These are phyloP conservation scores for Umbelopsis isabellina DNA, from an alignment of 192 early-diverging fungal species.

Conservation along the genomic window DNA sequence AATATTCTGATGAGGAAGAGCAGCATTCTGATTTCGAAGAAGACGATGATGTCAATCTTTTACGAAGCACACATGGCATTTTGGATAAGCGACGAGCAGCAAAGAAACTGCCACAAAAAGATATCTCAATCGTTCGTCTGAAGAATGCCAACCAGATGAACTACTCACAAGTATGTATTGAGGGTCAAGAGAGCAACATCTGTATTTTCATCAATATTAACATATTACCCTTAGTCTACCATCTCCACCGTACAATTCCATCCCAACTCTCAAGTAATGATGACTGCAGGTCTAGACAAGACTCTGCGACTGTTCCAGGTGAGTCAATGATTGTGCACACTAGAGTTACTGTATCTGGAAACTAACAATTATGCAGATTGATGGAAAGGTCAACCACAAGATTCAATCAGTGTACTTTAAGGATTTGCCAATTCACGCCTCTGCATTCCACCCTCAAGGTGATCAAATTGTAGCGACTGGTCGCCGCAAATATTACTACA, in stretches of 20 bases:
- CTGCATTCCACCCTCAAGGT: conserved; percentile 78
- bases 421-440: conserved; percentile 82
- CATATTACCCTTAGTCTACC: conserved; percentile 47
- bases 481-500: conserved; percentile 80
- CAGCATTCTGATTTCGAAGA: conserved; percentile 41
- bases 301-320: conserved; percentile 87
- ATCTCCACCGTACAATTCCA: conserved; percentile 83
- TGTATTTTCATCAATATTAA: conserved; percentile 23
- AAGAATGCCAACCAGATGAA: conserved; percentile 78
- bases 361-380: conserved; percentile 53
- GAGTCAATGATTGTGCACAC: not conserved
- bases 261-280: conserved; percentile 82
- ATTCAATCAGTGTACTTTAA: conserved; percentile 88
- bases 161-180: conserved; percentile 60
- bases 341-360: not conserved
- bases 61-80: conserved; percentile 49
- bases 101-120: conserved; percentile 51
- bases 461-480: conserved; percentile 77
- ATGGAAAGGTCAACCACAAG: conserved; percentile 92
- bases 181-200: not conserved
- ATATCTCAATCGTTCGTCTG: conserved; percentile 65
- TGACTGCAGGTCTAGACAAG: conserved; percentile 89
- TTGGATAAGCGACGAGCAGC: conserved; percentile 34
- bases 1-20: conserved; percentile 49
- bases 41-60: conserved; percentile 49